These are phyloP conservation scores for Rubroshorea leprosula DNA, from an alignment of 345 rosid species.

Conservation along the genomic window DNA sequence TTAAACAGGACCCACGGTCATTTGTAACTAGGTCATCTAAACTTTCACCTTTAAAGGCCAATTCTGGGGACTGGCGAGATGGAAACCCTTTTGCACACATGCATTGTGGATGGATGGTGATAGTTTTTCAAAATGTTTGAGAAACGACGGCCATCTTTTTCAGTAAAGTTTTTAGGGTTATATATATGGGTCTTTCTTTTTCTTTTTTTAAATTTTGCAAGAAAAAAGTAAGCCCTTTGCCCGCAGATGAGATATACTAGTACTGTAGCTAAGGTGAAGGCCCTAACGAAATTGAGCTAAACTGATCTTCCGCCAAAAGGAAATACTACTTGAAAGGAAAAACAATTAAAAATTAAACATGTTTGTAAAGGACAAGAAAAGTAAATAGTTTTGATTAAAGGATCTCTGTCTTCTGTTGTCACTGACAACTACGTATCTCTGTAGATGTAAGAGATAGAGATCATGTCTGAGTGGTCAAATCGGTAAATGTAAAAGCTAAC, in stretches of 20 bases:
- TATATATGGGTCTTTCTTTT: no score
- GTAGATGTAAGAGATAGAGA: conserved; percentile 13
- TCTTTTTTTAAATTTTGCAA: not conserved
- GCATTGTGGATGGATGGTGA: not conserved
- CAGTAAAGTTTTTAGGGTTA: not conserved
- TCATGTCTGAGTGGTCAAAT: conserved; percentile 37
- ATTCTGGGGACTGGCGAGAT: conserved; percentile 12
- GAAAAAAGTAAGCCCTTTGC: not conserved
- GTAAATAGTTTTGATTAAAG: conserved; percentile 20
- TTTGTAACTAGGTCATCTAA: conserved; percentile 17
- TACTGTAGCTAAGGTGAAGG: not conserved
- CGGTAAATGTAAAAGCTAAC: conserved; percentile 13
- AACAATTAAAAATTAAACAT: conserved; percentile 14
- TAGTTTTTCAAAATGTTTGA: no score
- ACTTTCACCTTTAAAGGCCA: conserved; percentile 20
- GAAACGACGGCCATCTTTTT: not conserved
- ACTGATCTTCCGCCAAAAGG: conserved; percentile 3
- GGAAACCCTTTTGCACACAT: not conserved
- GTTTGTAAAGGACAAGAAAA: conserved; percentile 22
- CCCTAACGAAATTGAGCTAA: not conserved
- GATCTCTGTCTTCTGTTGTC: conserved; percentile 40
- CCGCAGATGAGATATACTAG: not conserved
- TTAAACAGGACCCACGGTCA: conserved; percentile 15
- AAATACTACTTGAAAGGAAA: conserved; percentile 6
- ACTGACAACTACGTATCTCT: conserved; percentile 46